phyloP scores from a whole-genome alignment of 2,329 filamentous ascomycete species.

The Arthrobotrys musiformis region DNA sequence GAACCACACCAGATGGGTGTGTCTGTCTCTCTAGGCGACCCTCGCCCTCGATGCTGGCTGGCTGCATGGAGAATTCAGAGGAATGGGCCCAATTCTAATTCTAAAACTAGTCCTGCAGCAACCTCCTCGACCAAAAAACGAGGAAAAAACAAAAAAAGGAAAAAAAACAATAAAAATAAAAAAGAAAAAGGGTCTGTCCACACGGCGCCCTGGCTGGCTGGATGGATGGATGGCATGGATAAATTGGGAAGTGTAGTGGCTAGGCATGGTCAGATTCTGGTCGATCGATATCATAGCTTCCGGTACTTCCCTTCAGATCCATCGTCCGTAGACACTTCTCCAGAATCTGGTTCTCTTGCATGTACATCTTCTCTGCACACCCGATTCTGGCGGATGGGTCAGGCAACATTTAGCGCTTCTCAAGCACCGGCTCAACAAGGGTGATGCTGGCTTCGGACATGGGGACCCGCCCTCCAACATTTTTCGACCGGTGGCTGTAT shows the following conservation, averaged over 20 bases:
- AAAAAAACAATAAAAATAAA: neutral
- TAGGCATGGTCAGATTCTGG: conserved; percentile 32
- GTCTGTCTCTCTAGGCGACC: conserved; percentile 39
- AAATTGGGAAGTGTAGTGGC: conserved; percentile 43
- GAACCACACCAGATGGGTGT: conserved; percentile 39
- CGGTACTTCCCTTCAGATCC: conserved; percentile 34
- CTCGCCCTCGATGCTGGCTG: conserved; percentile 1
- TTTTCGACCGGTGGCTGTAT: conserved; percentile 38
- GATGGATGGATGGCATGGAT: conserved; percentile 41
- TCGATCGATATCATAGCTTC: conserved; percentile 35
- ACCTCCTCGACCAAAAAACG: neutral
- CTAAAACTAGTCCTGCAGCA: conserved; percentile 54
- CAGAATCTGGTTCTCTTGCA: conserved; percentile 17
- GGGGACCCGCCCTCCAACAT: conserved; percentile 26
- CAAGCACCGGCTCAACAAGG: conserved; percentile 30
- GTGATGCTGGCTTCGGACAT: conserved; percentile 36
- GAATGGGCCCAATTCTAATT: conserved; percentile 48
- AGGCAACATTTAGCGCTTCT: conserved; percentile 55
- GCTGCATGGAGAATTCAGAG: conserved; percentile 56
- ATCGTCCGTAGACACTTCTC: conserved; percentile 13
- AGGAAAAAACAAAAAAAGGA: neutral
- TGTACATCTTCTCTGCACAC: conserved; percentile 28
- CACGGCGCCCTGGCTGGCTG: conserved; percentile 40
- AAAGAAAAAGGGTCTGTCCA: conserved; percentile 49
- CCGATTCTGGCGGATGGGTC: conserved; percentile 45